phyloP scores from a whole-genome alignment of 1,284 basidiomycete species.

The Macrocybe sp. region DNA sequence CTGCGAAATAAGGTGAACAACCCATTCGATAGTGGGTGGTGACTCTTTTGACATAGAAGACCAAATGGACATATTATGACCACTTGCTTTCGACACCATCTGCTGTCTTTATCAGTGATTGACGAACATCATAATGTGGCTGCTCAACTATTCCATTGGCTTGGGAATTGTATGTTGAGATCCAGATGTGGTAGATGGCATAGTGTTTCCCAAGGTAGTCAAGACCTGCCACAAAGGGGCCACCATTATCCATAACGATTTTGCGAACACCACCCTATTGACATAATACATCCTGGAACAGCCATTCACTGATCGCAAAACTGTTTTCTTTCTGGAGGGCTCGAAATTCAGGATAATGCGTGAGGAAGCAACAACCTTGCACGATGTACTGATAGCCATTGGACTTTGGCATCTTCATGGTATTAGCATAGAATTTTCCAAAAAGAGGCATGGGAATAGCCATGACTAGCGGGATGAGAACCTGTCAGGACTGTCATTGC shows the following conservation, averaged over 20 bases:
- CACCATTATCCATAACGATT: slow-evolving; percentile 32
- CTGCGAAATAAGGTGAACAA: slow-evolving; percentile 31
- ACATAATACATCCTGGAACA: slow-evolving; percentile 29
- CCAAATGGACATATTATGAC: slow-evolving; percentile 18
- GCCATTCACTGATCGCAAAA: slow-evolving; percentile 23
- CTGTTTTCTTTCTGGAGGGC: no score
- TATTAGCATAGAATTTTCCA: no score
- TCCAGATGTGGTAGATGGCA: slow-evolving; percentile 32
- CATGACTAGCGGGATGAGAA: no score
- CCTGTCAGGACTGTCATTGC: no score
- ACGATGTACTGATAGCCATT: no score
- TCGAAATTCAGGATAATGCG: no score
- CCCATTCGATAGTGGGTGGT: slow-evolving; percentile 25
- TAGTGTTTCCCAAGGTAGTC: slow-evolving; percentile 26
- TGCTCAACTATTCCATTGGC: slow-evolving; percentile 35
- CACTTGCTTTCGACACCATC: slow-evolving; percentile 28
- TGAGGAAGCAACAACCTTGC: no score
- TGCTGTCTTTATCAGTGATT: slow-evolving; percentile 32
- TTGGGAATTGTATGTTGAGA: slow-evolving; percentile 40
- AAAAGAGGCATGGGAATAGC: no score
- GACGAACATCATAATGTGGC: slow-evolving; percentile 28
- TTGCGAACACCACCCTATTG: slow-evolving; percentile 24
- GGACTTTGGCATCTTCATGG: no score
- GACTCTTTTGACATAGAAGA: slow-evolving; percentile 38
- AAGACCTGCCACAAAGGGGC: slow-evolving; percentile 27